Evolutionary conservation across 331 rosid species (phyloP).

Genomic region (Ulmus americana): DNA sequence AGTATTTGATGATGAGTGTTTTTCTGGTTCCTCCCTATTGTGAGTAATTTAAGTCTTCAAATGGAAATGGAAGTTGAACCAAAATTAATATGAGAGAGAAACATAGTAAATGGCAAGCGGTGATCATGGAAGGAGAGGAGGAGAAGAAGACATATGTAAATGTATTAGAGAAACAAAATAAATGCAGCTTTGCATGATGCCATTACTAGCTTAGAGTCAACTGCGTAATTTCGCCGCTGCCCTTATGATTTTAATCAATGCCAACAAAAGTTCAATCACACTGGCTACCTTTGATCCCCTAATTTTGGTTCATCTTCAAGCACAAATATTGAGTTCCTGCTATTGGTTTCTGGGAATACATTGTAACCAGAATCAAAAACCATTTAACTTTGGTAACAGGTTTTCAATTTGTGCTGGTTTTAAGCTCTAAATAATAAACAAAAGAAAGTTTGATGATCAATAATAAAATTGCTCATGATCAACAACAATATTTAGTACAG

Average conservation of each 20-base stretch:
- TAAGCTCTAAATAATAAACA: background rate
- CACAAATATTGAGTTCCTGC: no score
- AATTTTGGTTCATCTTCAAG: no score
- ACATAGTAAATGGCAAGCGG: constrained; percentile 26
- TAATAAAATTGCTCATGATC: background rate
- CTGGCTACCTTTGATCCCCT: no score
- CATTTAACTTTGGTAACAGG: no score
- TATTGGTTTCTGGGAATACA: no score
- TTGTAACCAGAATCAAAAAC: no score
- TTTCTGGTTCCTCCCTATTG: background rate
- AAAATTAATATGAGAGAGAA: constrained; percentile 35
- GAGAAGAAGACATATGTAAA: constrained; percentile 45
- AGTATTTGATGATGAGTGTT: background rate
- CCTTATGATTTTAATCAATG: no score
- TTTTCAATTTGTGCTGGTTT: no score
- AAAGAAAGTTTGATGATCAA: no score
- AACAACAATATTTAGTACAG: background rate
- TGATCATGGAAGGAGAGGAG: constrained; percentile 31
- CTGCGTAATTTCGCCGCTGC: no score
- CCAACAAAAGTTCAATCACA: no score
- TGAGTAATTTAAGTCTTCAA: background rate
- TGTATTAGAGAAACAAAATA: background rate
- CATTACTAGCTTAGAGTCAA: background rate
- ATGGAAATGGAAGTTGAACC: constrained; percentile 16
- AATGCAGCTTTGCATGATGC: constrained; percentile 4